phyloP scores from a whole-genome alignment of 2,329 filamentous ascomycete genomes.

The Pseudopithomyces chartarum region DNA sequence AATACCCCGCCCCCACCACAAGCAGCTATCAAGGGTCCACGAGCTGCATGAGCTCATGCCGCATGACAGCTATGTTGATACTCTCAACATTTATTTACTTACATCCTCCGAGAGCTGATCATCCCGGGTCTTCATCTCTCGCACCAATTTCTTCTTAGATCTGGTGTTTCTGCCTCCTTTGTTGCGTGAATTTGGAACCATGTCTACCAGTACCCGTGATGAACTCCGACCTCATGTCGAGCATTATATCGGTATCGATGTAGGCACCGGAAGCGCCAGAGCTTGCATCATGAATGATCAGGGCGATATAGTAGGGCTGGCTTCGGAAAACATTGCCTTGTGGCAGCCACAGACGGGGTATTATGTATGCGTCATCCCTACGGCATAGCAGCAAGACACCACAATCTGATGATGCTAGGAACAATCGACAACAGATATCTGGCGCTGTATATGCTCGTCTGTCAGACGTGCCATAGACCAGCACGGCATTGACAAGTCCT shows the following conservation, averaged over 20 bases:
- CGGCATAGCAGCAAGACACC: not conserved
- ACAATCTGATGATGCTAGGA: conserved; percentile 61
- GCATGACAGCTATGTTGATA: conserved; percentile 30
- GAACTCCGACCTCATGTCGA: conserved; percentile 62
- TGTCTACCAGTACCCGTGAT: conserved; percentile 56
- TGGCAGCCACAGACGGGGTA: conserved; percentile 61
- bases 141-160: not conserved
- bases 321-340: conserved; percentile 58
- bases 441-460: conserved; percentile 89
- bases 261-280: conserved; percentile 92
- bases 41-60: conserved; percentile 43
- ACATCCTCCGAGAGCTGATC: not conserved
- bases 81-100: conserved; percentile 36
- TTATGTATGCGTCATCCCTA: conserved; percentile 50
- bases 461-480: conserved; percentile 82
- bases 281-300: conserved; percentile 93
- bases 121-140: not conserved
- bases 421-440: conserved; percentile 98
- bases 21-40: conserved; percentile 27
- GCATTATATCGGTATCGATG: conserved; percentile 85
- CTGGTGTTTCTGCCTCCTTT: not conserved
- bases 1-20: conserved; percentile 40
- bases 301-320: conserved; percentile 77
- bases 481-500: conserved; percentile 74
- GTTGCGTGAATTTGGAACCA: not conserved